A percentile compares a stretch with the other conserved stretches of the same genome.
These are phyloP conservation scores for Collybia nuda DNA, from an alignment of 768 basidiomycete species.

Conservation along the genomic window DNA sequence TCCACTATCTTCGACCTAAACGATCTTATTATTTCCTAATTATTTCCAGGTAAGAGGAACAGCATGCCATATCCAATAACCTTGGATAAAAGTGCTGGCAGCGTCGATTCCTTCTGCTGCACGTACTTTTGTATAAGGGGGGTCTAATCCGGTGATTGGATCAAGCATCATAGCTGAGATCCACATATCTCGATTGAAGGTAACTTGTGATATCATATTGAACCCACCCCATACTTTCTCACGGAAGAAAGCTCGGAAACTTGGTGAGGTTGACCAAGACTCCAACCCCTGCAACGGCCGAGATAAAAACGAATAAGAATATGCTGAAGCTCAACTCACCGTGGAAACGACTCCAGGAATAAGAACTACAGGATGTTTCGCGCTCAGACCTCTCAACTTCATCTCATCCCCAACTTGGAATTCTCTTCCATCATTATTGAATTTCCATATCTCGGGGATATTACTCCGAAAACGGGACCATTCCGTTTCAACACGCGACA, in stretches of 20 bases:
- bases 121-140: constrained; percentile 79
- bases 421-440: constrained; percentile 77
- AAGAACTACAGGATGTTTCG: constrained; percentile 79
- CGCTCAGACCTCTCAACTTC: constrained; percentile 61
- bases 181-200: constrained; percentile 88
- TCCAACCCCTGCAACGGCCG: constrained; percentile 62
- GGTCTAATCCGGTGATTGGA: constrained; percentile 88
- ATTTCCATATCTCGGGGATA: constrained; percentile 82
- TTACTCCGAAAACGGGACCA: constrained; percentile 66
- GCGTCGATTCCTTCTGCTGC: constrained; percentile 93
- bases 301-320: too few relatives aligned
- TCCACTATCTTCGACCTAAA: constrained; percentile 88
- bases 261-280: constrained; percentile 89
- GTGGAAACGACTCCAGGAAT: constrained; percentile 91
- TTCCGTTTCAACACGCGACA: constrained; percentile 68
- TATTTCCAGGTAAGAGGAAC: background rate
- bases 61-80: constrained; percentile 90
- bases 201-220: constrained; percentile 80
- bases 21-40: background rate
- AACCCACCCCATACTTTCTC: constrained; percentile 82
- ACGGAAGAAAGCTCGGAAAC: constrained; percentile 88
- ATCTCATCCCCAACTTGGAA: constrained; percentile 75
- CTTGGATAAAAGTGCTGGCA: constrained; percentile 81
- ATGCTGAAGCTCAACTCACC: constrained; percentile 34
- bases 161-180: constrained; percentile 89